phyloP scores from a whole-genome alignment of 495 filamentous ascomycete genomes.

The Penicillium roqueforti region DNA sequence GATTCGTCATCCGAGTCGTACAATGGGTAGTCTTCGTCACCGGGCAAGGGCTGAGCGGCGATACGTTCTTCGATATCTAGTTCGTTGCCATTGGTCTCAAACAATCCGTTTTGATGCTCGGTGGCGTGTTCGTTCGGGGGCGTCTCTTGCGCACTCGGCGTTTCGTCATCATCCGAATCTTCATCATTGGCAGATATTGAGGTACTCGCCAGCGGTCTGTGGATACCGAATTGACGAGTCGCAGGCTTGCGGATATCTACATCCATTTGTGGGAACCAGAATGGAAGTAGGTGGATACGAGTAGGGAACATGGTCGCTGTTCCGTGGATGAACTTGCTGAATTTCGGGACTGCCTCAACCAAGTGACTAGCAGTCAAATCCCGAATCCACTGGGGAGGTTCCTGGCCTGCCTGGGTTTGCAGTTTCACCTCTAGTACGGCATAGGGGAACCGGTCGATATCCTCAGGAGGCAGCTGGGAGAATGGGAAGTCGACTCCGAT shows the following conservation, averaged over 20 bases:
- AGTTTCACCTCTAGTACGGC: conserved; percentile 96
- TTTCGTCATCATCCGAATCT: conserved; percentile 57
- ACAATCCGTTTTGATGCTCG: conserved; percentile 29
- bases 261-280: conserved; percentile 98
- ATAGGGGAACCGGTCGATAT: conserved; percentile 90
- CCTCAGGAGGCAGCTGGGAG: conserved; percentile 75
- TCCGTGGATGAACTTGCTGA: conserved; percentile 99
- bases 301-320: conserved; percentile 80
- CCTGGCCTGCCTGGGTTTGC: conserved; percentile 94
- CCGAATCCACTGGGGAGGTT: conserved; percentile 93
- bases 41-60: conserved; percentile 53
- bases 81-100: conserved; percentile 44
- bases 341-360: conserved; percentile 97
- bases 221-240: conserved; percentile 82
- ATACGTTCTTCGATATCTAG: conserved; percentile 76
- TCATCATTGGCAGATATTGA: conserved; percentile 75
- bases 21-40: conserved; percentile 69
- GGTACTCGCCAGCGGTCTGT: conserved; percentile 67
- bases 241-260: conserved; percentile 93
- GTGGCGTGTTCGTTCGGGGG: conserved; percentile 9
- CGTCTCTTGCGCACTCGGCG: conserved; percentile 9
- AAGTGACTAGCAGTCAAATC: conserved; percentile 89
- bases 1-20: conserved; percentile 91
- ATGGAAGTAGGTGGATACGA: conserved; percentile 86
- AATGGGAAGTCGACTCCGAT: conserved; percentile 97